Base-by-base conservation (phyloP, 352 stramenopile genomes). In the Phytopythium cucurbitacearum region DNA sequence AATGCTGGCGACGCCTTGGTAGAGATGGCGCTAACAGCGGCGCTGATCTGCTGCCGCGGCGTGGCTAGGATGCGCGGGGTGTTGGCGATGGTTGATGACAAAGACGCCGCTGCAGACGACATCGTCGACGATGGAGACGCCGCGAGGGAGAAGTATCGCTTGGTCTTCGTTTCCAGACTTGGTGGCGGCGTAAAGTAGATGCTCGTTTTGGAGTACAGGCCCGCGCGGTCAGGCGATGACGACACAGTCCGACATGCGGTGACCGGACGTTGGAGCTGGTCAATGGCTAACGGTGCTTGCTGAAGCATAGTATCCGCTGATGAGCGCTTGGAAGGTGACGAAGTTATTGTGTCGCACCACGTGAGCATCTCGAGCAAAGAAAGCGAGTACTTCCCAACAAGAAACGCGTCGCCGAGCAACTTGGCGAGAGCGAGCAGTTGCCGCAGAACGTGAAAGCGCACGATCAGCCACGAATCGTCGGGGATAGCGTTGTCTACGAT, bases 401-500 rank as follows among this genome's bases (percentile, higher is more conserved):
- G 53, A 5, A 84, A 54, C 3, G 78, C 57, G 35, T 89, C 69
- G 4, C 60, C 62, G 2, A 88, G 57, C 62, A 81, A 71, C 40
- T 81, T 85, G 5, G 82, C 60, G 41, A 89, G 66, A 1, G 66
- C 73, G 41, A 92, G 48, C 7, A 93, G 73, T 58, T 94, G 85
- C 5, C 85, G 76, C 35, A 94, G 63, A 0, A 91, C 76, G 47
- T 93, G 79, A 40, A 94, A 87, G 11, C 80, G 76, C 36, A 93
- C 64, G 37, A 76, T 60, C 34, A 91, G 65, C 85, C 85, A 94
- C 38, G 69, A 69, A 51, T 82, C 66, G 32, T 80, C 65, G 7
- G 48, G 36, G 6, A 9, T 12, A 9, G 21, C 7, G 7, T 10
- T 21, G 32, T 13, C 16, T 32, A 28, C 13, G 39, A 37, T 15